These are phyloP conservation scores for Anthoceros angustus DNA, from an alignment of 225 moss, liverwort and hornwort species.

Conservation along the genomic window DNA sequence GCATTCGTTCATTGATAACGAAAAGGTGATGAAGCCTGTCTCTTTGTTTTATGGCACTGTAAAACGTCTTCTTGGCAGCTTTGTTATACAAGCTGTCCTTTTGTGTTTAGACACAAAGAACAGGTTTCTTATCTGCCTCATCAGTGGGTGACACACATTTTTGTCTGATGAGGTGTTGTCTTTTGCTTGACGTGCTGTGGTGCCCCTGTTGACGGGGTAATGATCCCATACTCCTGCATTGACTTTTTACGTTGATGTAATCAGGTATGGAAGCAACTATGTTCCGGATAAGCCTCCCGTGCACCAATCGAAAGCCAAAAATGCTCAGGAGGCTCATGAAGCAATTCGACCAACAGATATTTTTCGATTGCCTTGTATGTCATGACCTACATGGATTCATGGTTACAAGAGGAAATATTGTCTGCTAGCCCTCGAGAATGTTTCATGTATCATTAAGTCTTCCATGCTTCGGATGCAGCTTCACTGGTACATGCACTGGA, in stretches of 20 bases:
- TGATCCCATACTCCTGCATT: background rate
- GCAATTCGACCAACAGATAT: conserved; percentile 97
- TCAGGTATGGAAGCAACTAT: conserved; percentile 57
- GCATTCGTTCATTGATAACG: conserved; percentile 43
- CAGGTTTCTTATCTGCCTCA: no score
- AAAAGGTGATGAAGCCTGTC: conserved; percentile 24
- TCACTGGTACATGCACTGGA: conserved; percentile 57
- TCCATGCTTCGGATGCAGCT: conserved; percentile 31
- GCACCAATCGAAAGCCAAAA: conserved; percentile 59
- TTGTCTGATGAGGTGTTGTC: no score
- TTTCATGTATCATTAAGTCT: conserved; percentile 2
- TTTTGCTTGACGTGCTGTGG: no score
- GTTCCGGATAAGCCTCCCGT: conserved; percentile 44
- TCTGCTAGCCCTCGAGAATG: background rate
- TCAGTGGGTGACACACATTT: no score
- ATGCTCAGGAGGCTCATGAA: conserved; percentile 99
- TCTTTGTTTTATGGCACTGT: background rate
- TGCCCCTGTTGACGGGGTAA: no score
- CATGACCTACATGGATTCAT: background rate
- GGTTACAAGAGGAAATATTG: background rate
- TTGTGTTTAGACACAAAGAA: background rate
- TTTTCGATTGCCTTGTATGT: conserved; percentile 56
- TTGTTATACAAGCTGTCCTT: background rate
- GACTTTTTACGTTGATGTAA: background rate
- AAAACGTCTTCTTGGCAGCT: background rate